Percentiles rank a stretch among this genome's conserved stretches.
Evolutionary conservation across 441 rosid species (phyloP).

Genomic region (Melastoma candidum): DNA sequence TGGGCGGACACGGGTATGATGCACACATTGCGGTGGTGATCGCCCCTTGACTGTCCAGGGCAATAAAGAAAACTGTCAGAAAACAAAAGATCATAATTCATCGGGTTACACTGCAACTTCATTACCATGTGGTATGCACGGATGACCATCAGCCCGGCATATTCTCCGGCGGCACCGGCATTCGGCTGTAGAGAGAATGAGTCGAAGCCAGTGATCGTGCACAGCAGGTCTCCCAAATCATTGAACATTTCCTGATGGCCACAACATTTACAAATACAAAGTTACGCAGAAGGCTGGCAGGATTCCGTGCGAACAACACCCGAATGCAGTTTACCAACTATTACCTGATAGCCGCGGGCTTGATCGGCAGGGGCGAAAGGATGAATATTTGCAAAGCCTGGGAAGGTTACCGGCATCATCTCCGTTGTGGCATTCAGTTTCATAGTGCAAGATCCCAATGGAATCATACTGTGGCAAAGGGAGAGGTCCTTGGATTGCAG

Average conservation of each 20-base stretch:
- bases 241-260: conserved; percentile 77
- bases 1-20: conserved; percentile 98
- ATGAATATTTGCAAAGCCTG: conserved; percentile 77
- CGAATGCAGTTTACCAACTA: conserved; percentile 3
- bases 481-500: conserved; percentile 87
- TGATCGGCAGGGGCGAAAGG: conserved; percentile 85
- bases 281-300: neutral
- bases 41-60: conserved; percentile 70
- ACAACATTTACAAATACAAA: conserved; percentile 16
- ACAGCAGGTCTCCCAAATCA: conserved; percentile 68
- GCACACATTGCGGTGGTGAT: conserved; percentile 90
- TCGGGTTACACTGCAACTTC: no score
- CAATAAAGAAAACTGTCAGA: no score
- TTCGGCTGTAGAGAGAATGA: conserved; percentile 98
- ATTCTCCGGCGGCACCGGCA: conserved; percentile 98
- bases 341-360: conserved; percentile 87
- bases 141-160: conserved; percentile 97
- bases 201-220: conserved; percentile 89
- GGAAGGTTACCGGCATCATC: conserved; percentile 96
- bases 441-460: conserved; percentile 96
- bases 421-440: conserved; percentile 92
- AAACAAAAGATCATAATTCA: no score
- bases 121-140: conserved; percentile 88
- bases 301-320: conserved; percentile 13
- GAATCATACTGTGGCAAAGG: conserved; percentile 98